phyloP scores from a whole-genome alignment of 148 eudicot species.

The Arbutus unedo region DNA sequence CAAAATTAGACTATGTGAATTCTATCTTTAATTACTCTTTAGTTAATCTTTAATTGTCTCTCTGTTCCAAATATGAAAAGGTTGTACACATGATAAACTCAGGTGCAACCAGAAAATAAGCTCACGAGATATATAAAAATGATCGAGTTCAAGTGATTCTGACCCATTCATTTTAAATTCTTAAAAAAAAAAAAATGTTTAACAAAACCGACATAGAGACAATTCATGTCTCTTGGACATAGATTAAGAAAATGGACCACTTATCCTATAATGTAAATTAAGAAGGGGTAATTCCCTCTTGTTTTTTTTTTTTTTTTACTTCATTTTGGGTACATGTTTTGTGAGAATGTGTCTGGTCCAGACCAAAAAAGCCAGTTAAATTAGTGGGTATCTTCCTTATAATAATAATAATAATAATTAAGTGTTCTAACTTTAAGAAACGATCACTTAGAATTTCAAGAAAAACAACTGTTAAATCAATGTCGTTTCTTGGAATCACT shows the following conservation, averaged over 20 bases:
- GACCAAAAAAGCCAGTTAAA: not conserved
- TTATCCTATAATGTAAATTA: not conserved
- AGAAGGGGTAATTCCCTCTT: not conserved
- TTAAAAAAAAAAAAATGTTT: not conserved
- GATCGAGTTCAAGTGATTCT: no score
- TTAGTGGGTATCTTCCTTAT: not conserved
- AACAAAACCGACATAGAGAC: constrained; percentile 15
- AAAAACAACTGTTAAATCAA: not conserved
- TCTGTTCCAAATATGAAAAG: no score
- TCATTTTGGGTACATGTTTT: constrained; percentile 1
- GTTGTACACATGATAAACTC: no score
- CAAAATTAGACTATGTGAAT: no score
- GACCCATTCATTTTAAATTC: no score
- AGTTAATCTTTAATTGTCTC: no score
- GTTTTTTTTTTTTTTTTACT: not conserved
- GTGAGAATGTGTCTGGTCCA: not conserved
- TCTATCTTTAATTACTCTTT: no score
- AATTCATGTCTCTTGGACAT: constrained; percentile 2
- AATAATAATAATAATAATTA: not conserved
- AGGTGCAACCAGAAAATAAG: not conserved
- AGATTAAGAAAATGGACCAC: not conserved
- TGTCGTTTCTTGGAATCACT: no score
- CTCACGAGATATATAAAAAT: no score
- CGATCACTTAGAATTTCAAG: not conserved
- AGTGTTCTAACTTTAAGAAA: not conserved